phyloP scores from a whole-genome alignment of 1,284 basidiomycete species.

The Caloboletus inedulis region DNA sequence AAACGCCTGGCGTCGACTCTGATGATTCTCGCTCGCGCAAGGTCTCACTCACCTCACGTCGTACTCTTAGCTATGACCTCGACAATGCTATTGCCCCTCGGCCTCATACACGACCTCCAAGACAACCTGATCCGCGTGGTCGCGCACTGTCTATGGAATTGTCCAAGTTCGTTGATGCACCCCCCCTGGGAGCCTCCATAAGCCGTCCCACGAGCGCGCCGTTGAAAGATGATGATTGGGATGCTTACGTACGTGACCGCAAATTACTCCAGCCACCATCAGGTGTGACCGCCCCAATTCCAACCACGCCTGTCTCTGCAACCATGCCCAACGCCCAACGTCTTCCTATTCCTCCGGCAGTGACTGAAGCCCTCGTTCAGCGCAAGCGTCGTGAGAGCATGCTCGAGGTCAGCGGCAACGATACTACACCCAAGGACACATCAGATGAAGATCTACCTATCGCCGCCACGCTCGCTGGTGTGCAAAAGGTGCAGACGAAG shows the following conservation, averaged over 20 bases:
- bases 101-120: constrained; percentile 62
- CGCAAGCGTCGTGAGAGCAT: constrained; percentile 65
- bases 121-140: constrained; percentile 60
- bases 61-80: constrained; percentile 63
- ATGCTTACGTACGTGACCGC: constrained; percentile 73
- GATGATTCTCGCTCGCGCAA: constrained; percentile 55
- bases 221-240: constrained; percentile 69
- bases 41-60: constrained; percentile 63
- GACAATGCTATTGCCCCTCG: constrained; percentile 47
- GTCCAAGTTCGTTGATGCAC: constrained; percentile 43
- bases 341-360: constrained; percentile 61
- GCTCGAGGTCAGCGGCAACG: constrained; percentile 39
- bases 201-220: constrained; percentile 70
- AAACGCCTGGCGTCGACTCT: constrained; percentile 58
- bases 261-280: constrained; percentile 79
- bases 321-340: constrained; percentile 36
- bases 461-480: constrained; percentile 35
- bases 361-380: constrained; percentile 65
- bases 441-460: constrained; percentile 54
- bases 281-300: constrained; percentile 70
- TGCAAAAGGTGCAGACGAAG: constrained; percentile 26
- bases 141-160: constrained; percentile 70
- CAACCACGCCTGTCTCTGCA: constrained; percentile 49
- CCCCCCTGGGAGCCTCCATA: constrained; percentile 50
- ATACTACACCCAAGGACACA: constrained; percentile 36